phyloP scores from a whole-genome alignment of 176 grass and related monocot genomes.

The Ampelocalamus luodianensis region DNA sequence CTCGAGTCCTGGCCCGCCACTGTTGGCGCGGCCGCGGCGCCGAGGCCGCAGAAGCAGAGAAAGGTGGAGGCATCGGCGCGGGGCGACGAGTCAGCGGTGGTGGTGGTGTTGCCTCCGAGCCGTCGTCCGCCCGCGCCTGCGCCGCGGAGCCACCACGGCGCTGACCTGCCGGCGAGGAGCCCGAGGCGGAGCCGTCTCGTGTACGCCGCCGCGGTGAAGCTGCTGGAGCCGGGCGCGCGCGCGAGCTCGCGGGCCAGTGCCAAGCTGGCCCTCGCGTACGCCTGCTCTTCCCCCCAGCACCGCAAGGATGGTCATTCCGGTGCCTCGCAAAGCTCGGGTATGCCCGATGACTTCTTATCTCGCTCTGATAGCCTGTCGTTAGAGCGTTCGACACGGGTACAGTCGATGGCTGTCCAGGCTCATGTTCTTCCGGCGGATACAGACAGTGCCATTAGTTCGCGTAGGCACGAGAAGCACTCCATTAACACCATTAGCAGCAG shows the following conservation, averaged over 20 bases:
- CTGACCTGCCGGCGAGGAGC: slow-evolving; percentile 58
- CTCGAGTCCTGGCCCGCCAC: slow-evolving; percentile 71
- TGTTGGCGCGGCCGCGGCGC: not conserved
- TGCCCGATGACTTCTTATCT: slow-evolving; percentile 50
- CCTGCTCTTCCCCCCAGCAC: slow-evolving; percentile 59
- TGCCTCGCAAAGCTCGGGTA: slow-evolving; percentile 18
- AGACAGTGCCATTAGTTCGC: not conserved
- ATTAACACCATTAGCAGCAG: not conserved
- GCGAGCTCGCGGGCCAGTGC: slow-evolving; percentile 24
- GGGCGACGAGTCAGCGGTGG: slow-evolving; percentile 8
- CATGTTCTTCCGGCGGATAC: not conserved
- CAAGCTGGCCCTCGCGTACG: slow-evolving; percentile 51
- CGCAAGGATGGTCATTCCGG: slow-evolving; percentile 37
- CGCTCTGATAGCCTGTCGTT: slow-evolving; percentile 29
- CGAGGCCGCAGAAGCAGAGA: slow-evolving; percentile 72
- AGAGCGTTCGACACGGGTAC: slow-evolving; percentile 13
- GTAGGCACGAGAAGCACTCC: slow-evolving; percentile 15
- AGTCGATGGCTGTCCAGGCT: not conserved
- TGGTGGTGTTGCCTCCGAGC: slow-evolving; percentile 45
- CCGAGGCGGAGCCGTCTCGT: slow-evolving; percentile 57
- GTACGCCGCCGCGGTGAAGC: slow-evolving; percentile 66
- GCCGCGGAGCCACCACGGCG: slow-evolving; percentile 52
- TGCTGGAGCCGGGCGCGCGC: slow-evolving; percentile 65
- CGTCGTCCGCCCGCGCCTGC: not conserved
- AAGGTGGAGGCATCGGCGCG: slow-evolving; percentile 55